Percentiles rank a stretch among this genome's conserved stretches.
phyloP scores from a whole-genome alignment of 768 basidiomycete genomes.

The Cystobasidium ongulense region DNA sequence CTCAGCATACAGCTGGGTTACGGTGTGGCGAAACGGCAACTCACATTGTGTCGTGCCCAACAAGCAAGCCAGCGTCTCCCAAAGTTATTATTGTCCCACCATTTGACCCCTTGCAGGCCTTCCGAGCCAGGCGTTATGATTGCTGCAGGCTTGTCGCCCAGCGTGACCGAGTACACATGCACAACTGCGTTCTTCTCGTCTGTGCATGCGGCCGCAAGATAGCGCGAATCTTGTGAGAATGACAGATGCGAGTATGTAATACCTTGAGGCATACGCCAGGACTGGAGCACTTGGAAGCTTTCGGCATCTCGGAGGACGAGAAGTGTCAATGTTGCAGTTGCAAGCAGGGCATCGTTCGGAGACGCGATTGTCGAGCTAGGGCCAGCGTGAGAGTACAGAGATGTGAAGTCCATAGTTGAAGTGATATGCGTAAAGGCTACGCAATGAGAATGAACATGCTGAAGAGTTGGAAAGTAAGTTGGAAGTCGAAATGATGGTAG shows the following conservation, averaged over 20 bases:
- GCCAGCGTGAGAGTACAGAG: constrained; percentile 18
- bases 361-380: neutral
- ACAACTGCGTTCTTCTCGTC: neutral
- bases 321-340: constrained; percentile 4
- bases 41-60: constrained; percentile 26
- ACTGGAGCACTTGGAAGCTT: constrained; percentile 32
- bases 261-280: constrained; percentile 29
- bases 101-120: constrained; percentile 26
- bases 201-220: constrained; percentile 14
- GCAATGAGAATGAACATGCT: too few relatives aligned
- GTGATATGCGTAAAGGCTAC: neutral
- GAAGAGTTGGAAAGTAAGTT: too few relatives aligned
- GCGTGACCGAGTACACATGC: constrained; percentile 29
- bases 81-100: neutral
- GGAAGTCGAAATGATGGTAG: too few relatives aligned
- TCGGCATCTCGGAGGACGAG: constrained; percentile 33
- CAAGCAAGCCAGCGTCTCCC: neutral
- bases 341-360: constrained; percentile 1
- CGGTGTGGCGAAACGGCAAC: neutral
- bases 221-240: neutral
- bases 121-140: constrained; percentile 33
- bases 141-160: constrained; percentile 19
- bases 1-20: neutral
- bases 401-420: constrained; percentile 23
- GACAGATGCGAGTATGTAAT: neutral